These are phyloP conservation scores for Scheffersomyces stipitis DNA, from an alignment of 805 yeast genomes.

Conservation along the genomic window DNA sequence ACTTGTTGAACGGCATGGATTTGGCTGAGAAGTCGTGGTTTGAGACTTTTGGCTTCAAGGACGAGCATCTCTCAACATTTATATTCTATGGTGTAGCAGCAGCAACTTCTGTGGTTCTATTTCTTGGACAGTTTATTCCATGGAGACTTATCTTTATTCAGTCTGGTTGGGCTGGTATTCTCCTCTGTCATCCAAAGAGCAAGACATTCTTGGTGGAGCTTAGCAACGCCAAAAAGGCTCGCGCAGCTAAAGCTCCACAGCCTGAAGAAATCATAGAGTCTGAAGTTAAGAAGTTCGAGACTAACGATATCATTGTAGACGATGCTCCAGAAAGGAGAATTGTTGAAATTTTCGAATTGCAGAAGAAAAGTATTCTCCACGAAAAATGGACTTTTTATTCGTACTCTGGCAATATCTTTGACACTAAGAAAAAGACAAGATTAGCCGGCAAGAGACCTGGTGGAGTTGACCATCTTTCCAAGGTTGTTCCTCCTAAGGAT, in stretches of 20 bases:
- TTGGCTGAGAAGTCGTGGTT: constrained; percentile 53
- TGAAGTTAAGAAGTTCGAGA: constrained; percentile 33
- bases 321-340: constrained; percentile 57
- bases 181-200: constrained; percentile 60
- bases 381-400: constrained; percentile 61
- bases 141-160: constrained; percentile 60
- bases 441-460: constrained; percentile 55
- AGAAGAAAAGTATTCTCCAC: constrained; percentile 60
- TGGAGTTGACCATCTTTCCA: constrained; percentile 55
- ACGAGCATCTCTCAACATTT: constrained; percentile 65
- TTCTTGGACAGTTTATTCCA: constrained; percentile 56
- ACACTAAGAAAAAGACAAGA: constrained; percentile 41
- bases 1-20: constrained; percentile 50
- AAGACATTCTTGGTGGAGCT: constrained; percentile 27
- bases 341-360: constrained; percentile 81
- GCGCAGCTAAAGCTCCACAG: neutral
- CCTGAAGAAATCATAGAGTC: constrained; percentile 5
- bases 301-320: constrained; percentile 63
- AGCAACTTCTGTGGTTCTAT: constrained; percentile 36
- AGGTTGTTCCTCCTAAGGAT: constrained; percentile 64
- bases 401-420: constrained; percentile 58
- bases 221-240: constrained; percentile 9
- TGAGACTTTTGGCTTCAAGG: constrained; percentile 68
- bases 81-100: constrained; percentile 41
- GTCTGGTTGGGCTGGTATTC: constrained; percentile 55